Percentiles rank a stretch among this genome's conserved stretches.
Evolutionary conservation across 768 basidiomycete species (phyloP).

Genomic region (Rhodotorula babjevae): DNA sequence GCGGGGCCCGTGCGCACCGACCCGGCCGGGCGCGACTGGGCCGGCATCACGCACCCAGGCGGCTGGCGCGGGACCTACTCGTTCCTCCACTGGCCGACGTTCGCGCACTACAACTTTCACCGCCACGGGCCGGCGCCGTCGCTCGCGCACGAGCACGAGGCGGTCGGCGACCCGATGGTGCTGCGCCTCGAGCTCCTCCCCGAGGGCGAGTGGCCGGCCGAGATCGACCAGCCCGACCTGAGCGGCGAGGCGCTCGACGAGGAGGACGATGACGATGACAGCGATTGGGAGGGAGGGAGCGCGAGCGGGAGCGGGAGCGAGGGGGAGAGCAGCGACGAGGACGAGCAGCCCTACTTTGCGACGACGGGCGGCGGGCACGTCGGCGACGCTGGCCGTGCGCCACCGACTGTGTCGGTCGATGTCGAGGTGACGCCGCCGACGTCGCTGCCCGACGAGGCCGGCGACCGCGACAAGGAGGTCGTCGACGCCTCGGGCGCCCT

Average conservation of each 20-base stretch:
- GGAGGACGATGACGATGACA: conserved; percentile 12
- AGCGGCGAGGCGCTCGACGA: background rate
- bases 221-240: background rate
- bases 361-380: background rate
- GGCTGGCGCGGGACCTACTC: conserved; percentile 21
- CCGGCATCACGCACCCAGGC: conserved; percentile 16
- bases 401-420: no score
- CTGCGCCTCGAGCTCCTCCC: conserved; percentile 19
- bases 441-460: background rate
- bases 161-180: conserved; percentile 31
- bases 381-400: no score
- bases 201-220: conserved; percentile 19
- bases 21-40: conserved; percentile 15
- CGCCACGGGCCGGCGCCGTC: background rate
- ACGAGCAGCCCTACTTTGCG: background rate
- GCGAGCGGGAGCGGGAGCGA: background rate
- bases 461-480: background rate
- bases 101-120: background rate
- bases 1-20: background rate
- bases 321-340: background rate
- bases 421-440: background rate
- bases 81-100: conserved; percentile 24
- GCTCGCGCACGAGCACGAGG: conserved; percentile 26
- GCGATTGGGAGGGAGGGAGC: background rate
- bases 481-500: background rate